Base-by-base conservation (phyloP, 2,329 filamentous ascomycete species). In the Fusarium solani-melongenae region DNA sequence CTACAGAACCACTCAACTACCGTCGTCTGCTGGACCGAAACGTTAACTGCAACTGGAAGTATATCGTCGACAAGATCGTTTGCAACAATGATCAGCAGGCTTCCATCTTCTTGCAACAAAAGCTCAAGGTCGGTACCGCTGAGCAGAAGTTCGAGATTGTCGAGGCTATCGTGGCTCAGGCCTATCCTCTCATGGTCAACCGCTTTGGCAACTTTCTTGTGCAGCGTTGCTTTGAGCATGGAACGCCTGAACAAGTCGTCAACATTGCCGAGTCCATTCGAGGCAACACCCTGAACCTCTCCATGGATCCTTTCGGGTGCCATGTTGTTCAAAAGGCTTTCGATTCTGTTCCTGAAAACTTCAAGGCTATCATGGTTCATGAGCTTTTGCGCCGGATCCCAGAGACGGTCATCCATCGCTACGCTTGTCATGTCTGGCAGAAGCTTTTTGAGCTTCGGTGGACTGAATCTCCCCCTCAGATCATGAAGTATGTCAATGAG, bases 21-120 rank as follows among this genome's bases (percentile, higher is more conserved):
- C 95, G 96, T 69, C 95, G 95, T 64, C 89, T 99, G 41, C 90
- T 98, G 55, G 96, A 99, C 80, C 95, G 95, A 79, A 98, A 96
- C 81, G 94, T 97, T 83, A 97, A 94, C 79, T 98, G 96, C 85
- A 97, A 99, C 85, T 99, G 96, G 96, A 97, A 96, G 85, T 98
- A 98, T 82, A 98, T 99, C 77, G 96, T 99, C 64, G 96, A 99
- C 86, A 98, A 98, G 87, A 99, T 99, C 81, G 95, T 99, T 75
- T 97, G 94, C 89, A 98, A 95, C 86, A 98, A 99, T 82, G 96
- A 99, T 80, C 96, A 99, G 83, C 96, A 99, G 83, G 96, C 97
- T 11, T 99, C 96, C 3, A 98, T 99, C 79, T 99, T 99, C 84
- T 87, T 99, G 51, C 96, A 99, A 82, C 96, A 99, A 85, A 99